Evolutionary conservation across 23 red algal genomes (phyloP).

Genomic region (Gracilariopsis chorda): DNA sequence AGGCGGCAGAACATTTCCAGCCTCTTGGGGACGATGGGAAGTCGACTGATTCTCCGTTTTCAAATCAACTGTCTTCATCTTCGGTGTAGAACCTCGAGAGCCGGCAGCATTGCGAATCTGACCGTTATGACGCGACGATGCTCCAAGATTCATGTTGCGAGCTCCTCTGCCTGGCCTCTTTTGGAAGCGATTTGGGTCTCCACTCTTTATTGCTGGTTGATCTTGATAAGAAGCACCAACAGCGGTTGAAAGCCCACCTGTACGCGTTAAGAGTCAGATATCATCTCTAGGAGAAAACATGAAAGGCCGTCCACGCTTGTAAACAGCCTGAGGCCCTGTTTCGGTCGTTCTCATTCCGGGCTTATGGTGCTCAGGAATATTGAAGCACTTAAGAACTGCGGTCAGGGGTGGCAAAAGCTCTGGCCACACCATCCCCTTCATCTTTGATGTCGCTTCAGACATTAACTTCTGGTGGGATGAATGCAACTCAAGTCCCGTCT

Average conservation of each 20-base stretch:
- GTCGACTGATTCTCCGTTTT: not conserved
- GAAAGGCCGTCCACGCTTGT: slow-evolving; percentile 16
- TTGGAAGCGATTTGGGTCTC: not conserved
- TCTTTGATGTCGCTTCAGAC: slow-evolving; percentile 7
- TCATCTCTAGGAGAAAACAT: slow-evolving; percentile 29
- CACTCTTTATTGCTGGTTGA: not conserved
- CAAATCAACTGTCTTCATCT: not conserved
- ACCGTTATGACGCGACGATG: not conserved
- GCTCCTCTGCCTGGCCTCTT: not conserved
- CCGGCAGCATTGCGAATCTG: not conserved
- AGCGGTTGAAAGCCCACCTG: not conserved
- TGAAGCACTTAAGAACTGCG: not conserved
- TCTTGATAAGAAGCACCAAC: not conserved
- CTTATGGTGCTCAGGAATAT: slow-evolving; percentile 42
- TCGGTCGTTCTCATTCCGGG: slow-evolving; percentile 42
- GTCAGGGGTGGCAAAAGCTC: not conserved
- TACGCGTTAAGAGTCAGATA: not conserved
- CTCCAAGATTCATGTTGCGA: not conserved
- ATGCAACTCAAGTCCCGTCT: not conserved
- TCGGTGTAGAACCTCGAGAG: not conserved
- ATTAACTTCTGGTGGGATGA: slow-evolving; percentile 27
- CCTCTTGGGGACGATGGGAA: not conserved
- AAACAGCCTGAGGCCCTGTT: not conserved
- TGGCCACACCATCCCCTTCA: not conserved
- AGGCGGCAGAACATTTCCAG: slow-evolving; percentile 10